Percentiles rank a stretch among this genome's conserved stretches.
phyloP scores from a whole-genome alignment of 78 protist genomes.

The Chrysochromulina tobinii region DNA sequence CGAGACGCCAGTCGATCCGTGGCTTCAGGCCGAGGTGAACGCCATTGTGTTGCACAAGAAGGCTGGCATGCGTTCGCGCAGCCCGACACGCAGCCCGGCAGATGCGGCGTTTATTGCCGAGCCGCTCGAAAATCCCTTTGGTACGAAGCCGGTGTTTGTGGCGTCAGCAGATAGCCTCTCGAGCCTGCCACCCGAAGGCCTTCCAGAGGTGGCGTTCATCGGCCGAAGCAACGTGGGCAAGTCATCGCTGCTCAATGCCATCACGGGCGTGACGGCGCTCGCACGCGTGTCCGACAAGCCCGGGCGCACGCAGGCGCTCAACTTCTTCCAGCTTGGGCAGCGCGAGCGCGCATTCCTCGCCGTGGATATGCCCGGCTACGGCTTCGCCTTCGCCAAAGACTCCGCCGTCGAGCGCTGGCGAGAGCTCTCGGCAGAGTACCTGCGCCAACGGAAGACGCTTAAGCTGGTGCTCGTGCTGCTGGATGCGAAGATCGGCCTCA shows the following conservation, averaged over 20 bases:
- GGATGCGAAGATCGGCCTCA: not conserved
- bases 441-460: not conserved
- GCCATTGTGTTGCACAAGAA: not conserved
- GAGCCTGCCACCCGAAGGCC: not conserved
- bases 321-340: too few species aligned
- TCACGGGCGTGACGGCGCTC: not conserved
- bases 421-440: not conserved
- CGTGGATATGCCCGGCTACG: slow-evolving; percentile 19
- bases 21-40: not conserved
- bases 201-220: slow-evolving; percentile 3
- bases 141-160: not conserved
- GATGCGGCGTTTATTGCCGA: not conserved
- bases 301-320: not conserved
- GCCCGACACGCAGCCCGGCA: not conserved
- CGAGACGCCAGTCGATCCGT: not conserved
- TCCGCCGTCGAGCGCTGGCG: not conserved
- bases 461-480: not conserved
- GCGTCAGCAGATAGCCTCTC: not conserved
- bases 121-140: not conserved
- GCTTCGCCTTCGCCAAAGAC: not conserved
- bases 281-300: slow-evolving; percentile 9
- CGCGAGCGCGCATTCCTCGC: too few species aligned
- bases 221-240: slow-evolving; percentile 8
- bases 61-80: not conserved
- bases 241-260: not conserved